Evolutionary conservation across 129 eudicot species (phyloP).

Genomic region (Saposhnikovia divaricata): DNA sequence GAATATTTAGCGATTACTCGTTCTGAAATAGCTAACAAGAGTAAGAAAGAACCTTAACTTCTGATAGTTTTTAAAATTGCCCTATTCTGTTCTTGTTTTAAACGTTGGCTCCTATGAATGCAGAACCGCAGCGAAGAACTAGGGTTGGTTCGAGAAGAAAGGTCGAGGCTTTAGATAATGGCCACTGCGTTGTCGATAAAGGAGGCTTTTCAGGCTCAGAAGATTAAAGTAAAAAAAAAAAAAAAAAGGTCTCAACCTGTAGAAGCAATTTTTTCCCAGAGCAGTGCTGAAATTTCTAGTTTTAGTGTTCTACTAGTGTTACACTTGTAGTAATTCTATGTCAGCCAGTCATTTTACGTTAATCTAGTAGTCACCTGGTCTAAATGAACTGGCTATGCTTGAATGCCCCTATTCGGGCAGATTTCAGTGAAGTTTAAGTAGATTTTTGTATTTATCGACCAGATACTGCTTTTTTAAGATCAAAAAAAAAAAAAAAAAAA

Average conservation of each 20-base stretch:
- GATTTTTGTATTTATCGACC: not conserved
- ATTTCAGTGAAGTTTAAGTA: not conserved
- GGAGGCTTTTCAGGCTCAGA: conserved; percentile 55
- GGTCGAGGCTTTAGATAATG: conserved; percentile 27
- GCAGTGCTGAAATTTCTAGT: not conserved
- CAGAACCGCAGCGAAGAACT: conserved; percentile 45
- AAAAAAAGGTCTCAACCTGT: conserved; percentile 17
- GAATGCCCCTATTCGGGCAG: not conserved
- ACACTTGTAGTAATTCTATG: not conserved
- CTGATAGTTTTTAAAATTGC: not conserved
- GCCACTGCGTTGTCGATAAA: conserved; percentile 39
- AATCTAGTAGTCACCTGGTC: not conserved
- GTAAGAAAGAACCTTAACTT: conserved; percentile 32
- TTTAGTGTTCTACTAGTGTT: not conserved
- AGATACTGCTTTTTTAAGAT: too few relatives aligned
- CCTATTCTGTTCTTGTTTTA: not conserved
- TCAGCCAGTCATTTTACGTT: not conserved
- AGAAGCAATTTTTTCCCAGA: conserved; percentile 14
- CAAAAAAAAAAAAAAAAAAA: too few relatives aligned
- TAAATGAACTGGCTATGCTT: not conserved
- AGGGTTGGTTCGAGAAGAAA: conserved; percentile 43
- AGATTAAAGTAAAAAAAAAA: conserved; percentile 10
- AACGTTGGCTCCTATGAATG: not conserved
- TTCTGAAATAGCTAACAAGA: conserved; percentile 60
- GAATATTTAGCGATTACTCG: conserved; percentile 75